These are phyloP conservation scores for Tetrapisispora namnaoensis DNA, from an alignment of 805 yeast genomes.

Conservation along the genomic window DNA sequence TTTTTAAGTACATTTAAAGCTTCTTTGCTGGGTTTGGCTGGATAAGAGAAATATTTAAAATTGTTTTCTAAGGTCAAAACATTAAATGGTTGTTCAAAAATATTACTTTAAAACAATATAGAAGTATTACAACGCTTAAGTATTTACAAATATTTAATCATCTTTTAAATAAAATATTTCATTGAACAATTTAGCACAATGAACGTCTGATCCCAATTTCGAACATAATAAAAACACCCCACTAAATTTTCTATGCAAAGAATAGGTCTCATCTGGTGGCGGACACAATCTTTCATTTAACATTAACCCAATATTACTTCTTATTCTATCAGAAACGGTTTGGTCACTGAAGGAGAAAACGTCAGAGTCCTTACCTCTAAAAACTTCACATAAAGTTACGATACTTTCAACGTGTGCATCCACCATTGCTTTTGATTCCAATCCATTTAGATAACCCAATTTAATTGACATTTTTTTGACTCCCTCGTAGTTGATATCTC, in stretches of 20 bases:
- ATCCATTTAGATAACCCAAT: conserved; percentile 85
- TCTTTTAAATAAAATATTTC: conserved; percentile 53
- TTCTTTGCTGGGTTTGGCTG: no score
- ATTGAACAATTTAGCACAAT: conserved; percentile 64
- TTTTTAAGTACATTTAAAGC: no score
- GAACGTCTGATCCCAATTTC: conserved; percentile 70
- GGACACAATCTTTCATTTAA: conserved; percentile 85
- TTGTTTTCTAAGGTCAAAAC: no score
- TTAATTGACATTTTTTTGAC: conserved; percentile 57
- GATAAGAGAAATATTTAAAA: no score
- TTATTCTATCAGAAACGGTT: conserved; percentile 88
- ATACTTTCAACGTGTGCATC: conserved; percentile 89
- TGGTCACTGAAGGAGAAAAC: conserved; percentile 69
- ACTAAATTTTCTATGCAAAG: conserved; percentile 89
- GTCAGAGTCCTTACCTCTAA: conserved; percentile 38
- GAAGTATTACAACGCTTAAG: background rate
- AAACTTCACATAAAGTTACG: conserved; percentile 87
- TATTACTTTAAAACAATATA: no score
- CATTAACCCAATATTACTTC: conserved; percentile 83
- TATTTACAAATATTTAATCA: background rate
- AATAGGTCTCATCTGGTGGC: conserved; percentile 97
- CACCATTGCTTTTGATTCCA: conserved; percentile 80
- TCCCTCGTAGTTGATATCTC: conserved; percentile 49
- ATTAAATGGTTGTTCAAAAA: no score
- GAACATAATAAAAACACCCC: conserved; percentile 91